Conservation (phyloP, 2,329 filamentous ascomycete species). For the Diaporthe velutina region DNA sequence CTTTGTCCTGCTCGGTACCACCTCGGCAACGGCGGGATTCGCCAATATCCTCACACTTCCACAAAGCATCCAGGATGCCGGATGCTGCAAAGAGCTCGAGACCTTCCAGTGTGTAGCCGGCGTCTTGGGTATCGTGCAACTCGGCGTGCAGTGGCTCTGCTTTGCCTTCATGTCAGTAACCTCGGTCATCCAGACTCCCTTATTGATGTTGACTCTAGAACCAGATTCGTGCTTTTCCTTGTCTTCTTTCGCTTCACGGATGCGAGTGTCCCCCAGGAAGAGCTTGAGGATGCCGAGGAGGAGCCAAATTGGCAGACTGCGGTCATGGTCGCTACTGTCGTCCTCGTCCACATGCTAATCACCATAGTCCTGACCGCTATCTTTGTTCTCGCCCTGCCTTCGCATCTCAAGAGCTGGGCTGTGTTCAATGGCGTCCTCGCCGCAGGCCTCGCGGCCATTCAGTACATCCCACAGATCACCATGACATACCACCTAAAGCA, state of each 20-base stretch:
- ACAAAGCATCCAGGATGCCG: constrained; percentile 84
- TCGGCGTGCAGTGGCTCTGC: constrained; percentile 92
- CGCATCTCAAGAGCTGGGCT: constrained; percentile 81
- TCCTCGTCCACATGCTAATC: constrained; percentile 81
- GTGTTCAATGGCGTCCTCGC: constrained; percentile 86
- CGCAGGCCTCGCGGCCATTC: constrained; percentile 82
- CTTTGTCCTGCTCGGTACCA: constrained; percentile 93
- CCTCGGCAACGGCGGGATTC: constrained; percentile 88
- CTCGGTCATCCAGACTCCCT: background rate
- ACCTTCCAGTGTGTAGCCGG: constrained; percentile 87
- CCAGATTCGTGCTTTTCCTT: constrained; percentile 90
- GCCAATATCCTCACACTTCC: constrained; percentile 92
- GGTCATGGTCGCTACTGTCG: constrained; percentile 78
- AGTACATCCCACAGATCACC: constrained; percentile 96
- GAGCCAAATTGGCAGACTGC: constrained; percentile 83
- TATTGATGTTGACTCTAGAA: background rate
- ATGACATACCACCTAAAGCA: constrained; percentile 89
- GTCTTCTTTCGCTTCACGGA: constrained; percentile 86
- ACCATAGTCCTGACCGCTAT: constrained; percentile 77
- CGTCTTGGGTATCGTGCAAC: constrained; percentile 88
- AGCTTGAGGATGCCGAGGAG: constrained; percentile 57
- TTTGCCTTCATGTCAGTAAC: constrained; percentile 87
- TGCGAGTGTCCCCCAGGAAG: constrained; percentile 62
- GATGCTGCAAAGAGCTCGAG: constrained; percentile 86
- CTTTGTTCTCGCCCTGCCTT: constrained; percentile 73